phyloP scores from a whole-genome alignment of 352 stramenopile species.

The Phytophthora citricola region DNA sequence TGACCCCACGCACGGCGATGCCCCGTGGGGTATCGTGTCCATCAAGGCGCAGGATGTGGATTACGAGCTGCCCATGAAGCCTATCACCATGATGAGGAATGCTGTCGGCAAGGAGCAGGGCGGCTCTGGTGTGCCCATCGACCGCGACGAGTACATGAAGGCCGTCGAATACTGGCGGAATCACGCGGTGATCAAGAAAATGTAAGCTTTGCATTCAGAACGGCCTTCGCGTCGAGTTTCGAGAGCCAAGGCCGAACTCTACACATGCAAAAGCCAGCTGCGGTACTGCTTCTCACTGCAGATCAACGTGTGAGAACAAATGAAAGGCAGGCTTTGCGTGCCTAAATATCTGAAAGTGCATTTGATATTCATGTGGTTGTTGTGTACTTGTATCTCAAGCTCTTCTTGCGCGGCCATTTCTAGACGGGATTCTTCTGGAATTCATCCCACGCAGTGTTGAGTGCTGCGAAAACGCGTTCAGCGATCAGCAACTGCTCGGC shows the following conservation, averaged over 20 bases:
- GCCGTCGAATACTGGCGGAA: conserved; percentile 90
- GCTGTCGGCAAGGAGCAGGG: conserved; percentile 96
- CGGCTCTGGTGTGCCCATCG: conserved; percentile 84
- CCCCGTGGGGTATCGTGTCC: conserved; percentile 95
- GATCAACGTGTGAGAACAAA: conserved; percentile 30
- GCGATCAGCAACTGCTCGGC: conserved; percentile 91
- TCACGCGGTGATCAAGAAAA: conserved; percentile 87
- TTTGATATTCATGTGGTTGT: conserved; percentile 44
- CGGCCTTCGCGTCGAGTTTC: too few species aligned
- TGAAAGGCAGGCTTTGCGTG: conserved; percentile 23
- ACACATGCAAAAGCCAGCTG: conserved; percentile 2
- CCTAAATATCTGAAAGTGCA: conserved; percentile 42
- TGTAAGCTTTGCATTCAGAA: conserved; percentile 17
- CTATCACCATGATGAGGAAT: conserved; percentile 99
- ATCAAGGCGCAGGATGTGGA: conserved; percentile 98
- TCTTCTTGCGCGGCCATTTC: conserved; percentile 17
- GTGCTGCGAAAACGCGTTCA: conserved; percentile 89
- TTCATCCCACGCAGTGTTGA: conserved; percentile 93
- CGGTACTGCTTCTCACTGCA: conserved; percentile 11
- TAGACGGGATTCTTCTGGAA: conserved; percentile 83
- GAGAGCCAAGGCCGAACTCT: neutral
- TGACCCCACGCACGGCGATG: conserved; percentile 56
- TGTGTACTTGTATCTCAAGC: conserved; percentile 31
- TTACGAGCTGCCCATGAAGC: conserved; percentile 97
- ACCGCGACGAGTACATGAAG: conserved; percentile 81